Evolutionary conservation across 2,329 filamentous ascomycete genomes (phyloP).

Genomic region (Aspergillus sp.): DNA sequence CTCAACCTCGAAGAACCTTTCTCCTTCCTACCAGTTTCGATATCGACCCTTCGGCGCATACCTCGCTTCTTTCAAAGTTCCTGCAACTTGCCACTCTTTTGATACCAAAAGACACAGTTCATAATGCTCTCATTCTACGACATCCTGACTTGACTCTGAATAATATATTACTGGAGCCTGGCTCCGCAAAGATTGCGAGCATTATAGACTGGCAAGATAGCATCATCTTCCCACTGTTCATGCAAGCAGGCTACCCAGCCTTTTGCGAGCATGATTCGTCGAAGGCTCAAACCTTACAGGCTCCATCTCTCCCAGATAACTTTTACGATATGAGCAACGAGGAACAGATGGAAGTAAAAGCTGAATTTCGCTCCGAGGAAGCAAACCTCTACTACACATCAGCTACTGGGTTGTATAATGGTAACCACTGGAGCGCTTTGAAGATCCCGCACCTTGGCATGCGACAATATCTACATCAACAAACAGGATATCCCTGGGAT

Average conservation of each 20-base stretch:
- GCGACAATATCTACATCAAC: no score
- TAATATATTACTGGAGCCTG: slow-evolving; percentile 30
- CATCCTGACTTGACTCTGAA: slow-evolving; percentile 31
- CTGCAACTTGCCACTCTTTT: slow-evolving; percentile 27
- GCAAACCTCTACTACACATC: no score
- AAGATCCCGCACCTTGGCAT: no score
- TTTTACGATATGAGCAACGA: slow-evolving; percentile 10
- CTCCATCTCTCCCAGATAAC: slow-evolving; percentile 27
- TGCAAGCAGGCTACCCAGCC: slow-evolving; percentile 30
- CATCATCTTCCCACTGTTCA: slow-evolving; percentile 27
- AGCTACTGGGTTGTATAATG: no score
- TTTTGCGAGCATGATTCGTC: slow-evolving; percentile 31
- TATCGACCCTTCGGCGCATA: slow-evolving; percentile 27
- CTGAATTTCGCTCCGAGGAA: no score
- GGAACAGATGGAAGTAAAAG: no score
- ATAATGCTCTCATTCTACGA: slow-evolving; percentile 26
- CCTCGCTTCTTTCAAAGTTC: slow-evolving; percentile 27
- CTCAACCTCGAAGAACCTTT: slow-evolving; percentile 30
- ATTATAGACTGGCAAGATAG: slow-evolving; percentile 35
- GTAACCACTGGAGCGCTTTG: no score
- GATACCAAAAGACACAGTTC: slow-evolving; percentile 9
- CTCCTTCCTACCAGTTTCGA: slow-evolving; percentile 28
- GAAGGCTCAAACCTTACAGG: slow-evolving; percentile 25
- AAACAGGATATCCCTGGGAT: no score
- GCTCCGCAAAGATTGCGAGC: slow-evolving; percentile 27